Percentiles rank a stretch among this genome's conserved stretches.
phyloP scores from a whole-genome alignment of 2,329 filamentous ascomycete genomes.

The Epichloe coenophiala region DNA sequence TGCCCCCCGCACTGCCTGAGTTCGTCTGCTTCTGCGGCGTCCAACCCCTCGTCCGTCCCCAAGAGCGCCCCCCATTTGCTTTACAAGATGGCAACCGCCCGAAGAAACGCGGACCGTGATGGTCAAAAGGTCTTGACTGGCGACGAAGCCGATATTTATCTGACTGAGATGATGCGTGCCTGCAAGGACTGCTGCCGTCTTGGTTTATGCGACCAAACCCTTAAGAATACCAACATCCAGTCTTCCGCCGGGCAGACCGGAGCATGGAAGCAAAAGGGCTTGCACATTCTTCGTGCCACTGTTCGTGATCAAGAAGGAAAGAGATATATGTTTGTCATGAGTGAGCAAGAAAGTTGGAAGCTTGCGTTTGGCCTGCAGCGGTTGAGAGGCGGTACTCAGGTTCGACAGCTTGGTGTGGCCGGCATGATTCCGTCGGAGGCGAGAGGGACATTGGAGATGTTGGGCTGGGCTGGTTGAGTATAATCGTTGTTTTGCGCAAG shows the following conservation, averaged over 20 bases:
- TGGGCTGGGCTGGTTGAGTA: conserved; percentile 34
- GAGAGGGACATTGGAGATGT: conserved; percentile 39
- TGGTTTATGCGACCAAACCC: conserved; percentile 32
- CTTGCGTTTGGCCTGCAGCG: conserved; percentile 47
- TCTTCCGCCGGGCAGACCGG: conserved; percentile 32
- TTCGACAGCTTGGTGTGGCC: conserved; percentile 43
- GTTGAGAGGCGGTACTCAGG: conserved; percentile 46
- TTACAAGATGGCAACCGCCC: conserved; percentile 32
- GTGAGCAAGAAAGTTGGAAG: conserved; percentile 56
- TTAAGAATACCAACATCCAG: conserved; percentile 28
- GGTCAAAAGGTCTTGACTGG: conserved; percentile 39
- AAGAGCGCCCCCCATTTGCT: conserved; percentile 30
- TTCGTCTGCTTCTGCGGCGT: conserved; percentile 24
- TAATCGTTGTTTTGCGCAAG: neutral
- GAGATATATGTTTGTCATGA: conserved; percentile 50
- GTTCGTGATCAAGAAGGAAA: conserved; percentile 54
- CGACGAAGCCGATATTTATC: conserved; percentile 53
- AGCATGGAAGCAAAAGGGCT: conserved; percentile 39
- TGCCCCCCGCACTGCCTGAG: conserved; percentile 52
- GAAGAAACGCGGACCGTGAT: conserved; percentile 34
- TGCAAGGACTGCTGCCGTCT: conserved; percentile 53
- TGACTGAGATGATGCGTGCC: conserved; percentile 46
- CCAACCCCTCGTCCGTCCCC: conserved; percentile 25
- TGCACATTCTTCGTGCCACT: conserved; percentile 50
- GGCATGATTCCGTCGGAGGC: conserved; percentile 42